Evolutionary conservation across 257 asterid species (phyloP).

Genomic region (Marsdenia floribunda): DNA sequence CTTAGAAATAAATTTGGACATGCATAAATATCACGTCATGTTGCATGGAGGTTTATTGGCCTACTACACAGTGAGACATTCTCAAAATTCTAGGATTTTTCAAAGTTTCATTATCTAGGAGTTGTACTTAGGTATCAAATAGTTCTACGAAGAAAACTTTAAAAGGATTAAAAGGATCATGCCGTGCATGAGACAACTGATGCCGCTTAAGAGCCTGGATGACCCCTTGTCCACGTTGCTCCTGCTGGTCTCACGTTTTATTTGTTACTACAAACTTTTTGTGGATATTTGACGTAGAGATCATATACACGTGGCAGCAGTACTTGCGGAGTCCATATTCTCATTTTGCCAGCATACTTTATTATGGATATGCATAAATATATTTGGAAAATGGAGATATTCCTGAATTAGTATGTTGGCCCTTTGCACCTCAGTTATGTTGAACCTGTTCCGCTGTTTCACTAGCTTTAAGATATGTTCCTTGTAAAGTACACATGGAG

Average conservation of each 20-base stretch:
- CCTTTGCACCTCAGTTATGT: not conserved
- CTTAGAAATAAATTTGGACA: not conserved
- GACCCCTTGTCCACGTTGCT: not conserved
- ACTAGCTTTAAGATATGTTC: not conserved
- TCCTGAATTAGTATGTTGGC: not conserved
- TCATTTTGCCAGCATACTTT: not conserved
- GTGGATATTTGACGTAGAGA: not conserved
- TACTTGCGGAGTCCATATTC: not conserved
- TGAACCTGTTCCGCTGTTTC: not conserved
- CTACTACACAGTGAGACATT: not conserved
- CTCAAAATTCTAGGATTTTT: not conserved
- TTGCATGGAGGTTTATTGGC: not conserved
- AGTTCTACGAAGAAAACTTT: not conserved
- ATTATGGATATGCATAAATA: not conserved
- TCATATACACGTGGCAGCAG: not conserved
- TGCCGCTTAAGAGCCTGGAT: not conserved
- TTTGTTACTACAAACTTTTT: not conserved
- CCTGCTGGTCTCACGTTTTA: not conserved
- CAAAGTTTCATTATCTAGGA: not conserved
- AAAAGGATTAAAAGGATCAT: slow-evolving; percentile 1
- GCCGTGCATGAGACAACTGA: not conserved
- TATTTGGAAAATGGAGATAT: not conserved
- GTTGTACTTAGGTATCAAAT: not conserved
- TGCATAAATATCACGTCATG: not conserved
- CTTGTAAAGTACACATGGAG: not conserved